Evolutionary conservation across 192 early-diverging fungal species (phyloP), one percentile per base, ranked within the genome.

Genomic region (Coemansia sp.): DNA sequence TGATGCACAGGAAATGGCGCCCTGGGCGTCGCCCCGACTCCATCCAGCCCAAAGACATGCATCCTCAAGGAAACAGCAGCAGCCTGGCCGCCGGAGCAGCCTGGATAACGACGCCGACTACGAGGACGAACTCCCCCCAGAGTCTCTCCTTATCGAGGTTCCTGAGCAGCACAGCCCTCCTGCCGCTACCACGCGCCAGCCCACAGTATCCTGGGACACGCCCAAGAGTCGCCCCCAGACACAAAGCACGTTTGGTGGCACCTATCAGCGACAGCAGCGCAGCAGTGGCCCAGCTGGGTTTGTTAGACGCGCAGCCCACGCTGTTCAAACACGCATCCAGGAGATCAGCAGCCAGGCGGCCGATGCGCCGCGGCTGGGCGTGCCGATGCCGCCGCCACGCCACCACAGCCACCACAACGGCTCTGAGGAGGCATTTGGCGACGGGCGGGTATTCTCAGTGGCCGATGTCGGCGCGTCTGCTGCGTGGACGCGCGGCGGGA

Each of bases 351-450:
- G 62, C 26, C 77, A 79, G 40, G 68, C 77, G 4, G 70, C 61
- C 7, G 71, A 66, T 21, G 40, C 67, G 35, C 64, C 71, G 26
- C 61, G 58, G 18, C 46, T 74, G 26, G 77, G 72, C 4, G 61
- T 42, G 30, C 77, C 77, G 12, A 74, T 80, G 72, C 68, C 77
- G 12, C 77, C 77, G 26, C 77, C 72, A n/a, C 72, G 64, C 30
- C 70, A 49, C 31, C 48, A 48, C 51, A 43, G 59, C 4, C 58
- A 60, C 20, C 39, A 15, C 39, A 7, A 26, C 23, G 9, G 48
- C 9, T 12, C 48, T 0, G 48, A 16, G 8, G 68, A 58, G 30
- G 30, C 60, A 3, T 65, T 61, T 52, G 71, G 77, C 61, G 72
- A 74, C 45, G 77, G 77, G 7, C 67, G 69, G 40, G 59, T 56